phyloP scores from a whole-genome alignment of 345 rosid genomes.

The Lepidium aucheri region DNA sequence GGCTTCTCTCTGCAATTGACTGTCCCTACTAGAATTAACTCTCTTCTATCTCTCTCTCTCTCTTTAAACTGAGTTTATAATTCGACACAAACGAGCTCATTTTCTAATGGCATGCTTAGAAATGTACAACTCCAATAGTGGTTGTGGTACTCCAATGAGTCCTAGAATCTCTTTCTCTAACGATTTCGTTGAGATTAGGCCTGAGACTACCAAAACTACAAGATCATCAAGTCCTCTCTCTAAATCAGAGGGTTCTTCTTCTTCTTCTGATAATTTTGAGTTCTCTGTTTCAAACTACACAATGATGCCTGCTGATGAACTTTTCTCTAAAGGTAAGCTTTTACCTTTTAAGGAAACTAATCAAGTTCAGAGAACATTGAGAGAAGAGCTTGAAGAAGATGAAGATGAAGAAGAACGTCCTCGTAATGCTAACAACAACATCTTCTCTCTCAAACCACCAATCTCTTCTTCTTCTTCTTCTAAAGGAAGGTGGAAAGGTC shows the following conservation, averaged over 20 bases:
- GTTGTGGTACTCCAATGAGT: constrained; percentile 42
- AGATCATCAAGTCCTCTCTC: constrained; percentile 27
- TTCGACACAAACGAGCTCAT: constrained; percentile 10
- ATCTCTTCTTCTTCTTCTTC: constrained; percentile 30
- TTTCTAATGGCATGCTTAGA: constrained; percentile 73
- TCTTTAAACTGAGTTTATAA: constrained; percentile 15
- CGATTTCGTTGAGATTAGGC: constrained; percentile 62
- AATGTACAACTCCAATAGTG: constrained; percentile 61
- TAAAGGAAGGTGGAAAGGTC: constrained; percentile 67
- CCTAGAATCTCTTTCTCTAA: constrained; percentile 92
- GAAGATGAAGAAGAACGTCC: constrained; percentile 14
- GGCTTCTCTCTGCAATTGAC: constrained; percentile 32
- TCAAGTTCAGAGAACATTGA: constrained; percentile 66
- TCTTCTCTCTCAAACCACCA: constrained; percentile 46
- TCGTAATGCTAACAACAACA: constrained; percentile 31
- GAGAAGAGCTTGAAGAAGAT: constrained; percentile 81
- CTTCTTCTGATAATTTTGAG: constrained; percentile 72
- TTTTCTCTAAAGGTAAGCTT: constrained; percentile 81
- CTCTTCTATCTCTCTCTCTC: constrained; percentile 4
- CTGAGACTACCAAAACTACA: constrained; percentile 35
- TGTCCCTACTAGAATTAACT: constrained; percentile 36
- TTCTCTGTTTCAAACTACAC: constrained; percentile 69
- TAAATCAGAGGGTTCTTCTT: constrained; percentile 17
- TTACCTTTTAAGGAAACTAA: constrained; percentile 64
- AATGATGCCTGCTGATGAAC: constrained; percentile 98